Evolutionary conservation across 495 filamentous ascomycete genomes (phyloP).

Genomic region (Immersiella caudata): DNA sequence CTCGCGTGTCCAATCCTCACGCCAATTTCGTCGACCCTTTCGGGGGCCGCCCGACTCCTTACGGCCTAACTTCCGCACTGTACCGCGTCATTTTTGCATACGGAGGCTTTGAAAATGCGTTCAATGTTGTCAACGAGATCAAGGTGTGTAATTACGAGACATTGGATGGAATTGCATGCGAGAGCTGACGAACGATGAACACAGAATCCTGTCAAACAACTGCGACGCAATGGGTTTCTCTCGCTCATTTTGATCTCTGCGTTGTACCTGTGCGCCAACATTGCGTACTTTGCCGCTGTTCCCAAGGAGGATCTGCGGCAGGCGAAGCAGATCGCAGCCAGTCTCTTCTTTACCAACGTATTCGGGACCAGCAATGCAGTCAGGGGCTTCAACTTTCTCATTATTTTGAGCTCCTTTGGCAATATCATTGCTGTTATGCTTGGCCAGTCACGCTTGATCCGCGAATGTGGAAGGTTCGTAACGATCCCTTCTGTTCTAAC

Average conservation of each 20-base stretch:
- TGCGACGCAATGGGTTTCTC: slow-evolving; percentile 49
- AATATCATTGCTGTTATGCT: slow-evolving; percentile 65
- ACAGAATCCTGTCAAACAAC: slow-evolving; percentile 59
- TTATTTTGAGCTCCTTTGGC: slow-evolving; percentile 64
- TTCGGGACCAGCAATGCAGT: slow-evolving; percentile 57
- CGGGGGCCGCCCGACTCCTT: slow-evolving; percentile 49
- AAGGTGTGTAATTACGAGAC: slow-evolving; percentile 31
- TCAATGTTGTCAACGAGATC: slow-evolving; percentile 68
- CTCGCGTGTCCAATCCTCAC: slow-evolving; percentile 56
- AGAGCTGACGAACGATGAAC: slow-evolving; percentile 1
- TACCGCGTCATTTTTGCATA: slow-evolving; percentile 68
- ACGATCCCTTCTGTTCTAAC: neutral
- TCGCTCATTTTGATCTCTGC: slow-evolving; percentile 53
- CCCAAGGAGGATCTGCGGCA: slow-evolving; percentile 54
- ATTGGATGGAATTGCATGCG: neutral
- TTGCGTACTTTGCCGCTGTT: slow-evolving; percentile 64
- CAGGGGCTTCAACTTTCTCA: slow-evolving; percentile 61
- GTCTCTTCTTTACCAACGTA: slow-evolving; percentile 62
- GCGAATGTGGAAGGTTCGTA: slow-evolving; percentile 58
- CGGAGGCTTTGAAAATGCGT: slow-evolving; percentile 63
- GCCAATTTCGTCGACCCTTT: slow-evolving; percentile 63
- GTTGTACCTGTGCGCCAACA: slow-evolving; percentile 64
- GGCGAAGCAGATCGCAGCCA: slow-evolving; percentile 58
- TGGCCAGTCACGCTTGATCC: slow-evolving; percentile 59
- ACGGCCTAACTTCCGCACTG: slow-evolving; percentile 60